Conservation (phyloP, 1,139 yeast species). For the Neolecta irregularis region DNA sequence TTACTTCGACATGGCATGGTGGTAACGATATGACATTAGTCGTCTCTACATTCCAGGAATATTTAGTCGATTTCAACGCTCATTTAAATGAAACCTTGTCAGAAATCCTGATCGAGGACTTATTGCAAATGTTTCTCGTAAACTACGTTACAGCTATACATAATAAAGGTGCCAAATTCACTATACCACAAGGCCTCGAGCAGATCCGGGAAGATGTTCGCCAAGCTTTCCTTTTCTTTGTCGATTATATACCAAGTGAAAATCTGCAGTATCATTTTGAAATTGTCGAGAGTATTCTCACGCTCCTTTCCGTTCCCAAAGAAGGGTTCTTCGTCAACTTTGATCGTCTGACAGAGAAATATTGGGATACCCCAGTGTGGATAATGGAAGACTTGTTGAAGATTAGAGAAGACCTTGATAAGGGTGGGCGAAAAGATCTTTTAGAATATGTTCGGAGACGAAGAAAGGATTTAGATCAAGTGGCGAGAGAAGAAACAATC, state of each 20-base stretch:
- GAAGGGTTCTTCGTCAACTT: slow-evolving; percentile 8
- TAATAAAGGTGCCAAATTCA: slow-evolving; percentile 17
- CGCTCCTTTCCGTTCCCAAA: slow-evolving; percentile 8
- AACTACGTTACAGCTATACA: slow-evolving; percentile 35
- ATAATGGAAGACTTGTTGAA: slow-evolving; percentile 10
- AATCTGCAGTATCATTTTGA: slow-evolving; percentile 9
- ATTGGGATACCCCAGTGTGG: slow-evolving; percentile 12
- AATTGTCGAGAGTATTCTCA: slow-evolving; percentile 11
- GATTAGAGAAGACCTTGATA: slow-evolving; percentile 11
- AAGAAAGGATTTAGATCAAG: no score
- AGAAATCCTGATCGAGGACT: slow-evolving; percentile 37
- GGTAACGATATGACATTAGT: slow-evolving; percentile 18
- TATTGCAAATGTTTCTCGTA: slow-evolving; percentile 35
- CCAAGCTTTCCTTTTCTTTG: slow-evolving; percentile 10
- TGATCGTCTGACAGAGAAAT: slow-evolving; percentile 7
- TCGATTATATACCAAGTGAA: slow-evolving; percentile 9
- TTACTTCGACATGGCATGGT: slow-evolving; percentile 34
- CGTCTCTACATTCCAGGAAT: slow-evolving; percentile 25
- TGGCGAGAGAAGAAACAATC: no score
- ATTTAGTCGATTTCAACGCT: slow-evolving; percentile 35
- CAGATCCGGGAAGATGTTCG: slow-evolving; percentile 13
- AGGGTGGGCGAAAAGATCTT: slow-evolving; percentile 7
- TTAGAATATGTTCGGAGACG: no score
- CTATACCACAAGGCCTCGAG: slow-evolving; percentile 10
- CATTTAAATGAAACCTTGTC: slow-evolving; percentile 36